Evolutionary conservation across 208 protist species (phyloP), one percentile per base, ranked within the genome.

Genomic region (Leishmania mexicana): DNA sequence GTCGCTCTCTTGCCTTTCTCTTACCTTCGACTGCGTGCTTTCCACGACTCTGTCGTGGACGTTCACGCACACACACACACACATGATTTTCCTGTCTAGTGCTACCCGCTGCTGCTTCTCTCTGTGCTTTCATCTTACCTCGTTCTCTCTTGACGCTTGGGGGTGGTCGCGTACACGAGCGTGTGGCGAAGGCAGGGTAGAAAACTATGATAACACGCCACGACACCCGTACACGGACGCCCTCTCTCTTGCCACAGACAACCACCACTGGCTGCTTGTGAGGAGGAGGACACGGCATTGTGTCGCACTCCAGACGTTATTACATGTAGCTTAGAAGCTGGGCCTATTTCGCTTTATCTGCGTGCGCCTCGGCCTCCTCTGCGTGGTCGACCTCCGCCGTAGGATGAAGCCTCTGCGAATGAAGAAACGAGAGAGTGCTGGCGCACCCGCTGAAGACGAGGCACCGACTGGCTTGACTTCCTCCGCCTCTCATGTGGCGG

Each of bases 401-500:
- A 35, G 19, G 21, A 79, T 85, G 81, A 74, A 65, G 28, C 74
- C 67, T 28, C 67, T 86, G 19, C 62, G 65, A 7, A 80, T 78
- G 0, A 76, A 77, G 54, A 84, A 54, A 21, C 80, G 64, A 57
- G 47, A 54, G 75, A 60, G 57, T 35, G 85, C 62, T 0, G 60
- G 51, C 1, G 68, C 31, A 7, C 31, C 79, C 17, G 42, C 76
- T 24, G 42, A 65, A 28, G 78, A 47, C 3, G 71, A 35, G 53
- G 38, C 49, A 21, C 13, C 45, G 40, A 53, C 45, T 15, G 28
- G 28, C 6, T 51, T 45, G 73, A n/a, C 73, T 54, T 62, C 53
- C n/a, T 62, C 72, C n/a, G 53, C 73, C 28, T 62, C 73, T n/a
- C 24, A 31, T 28, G 31, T 62, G 31, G 35, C n/a, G 40, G 31